Evolutionary conservation across 1,284 basidiomycete genomes (phyloP), one percentile per base, ranked within the genome.

Genomic region (Trichosporon sp.): DNA sequence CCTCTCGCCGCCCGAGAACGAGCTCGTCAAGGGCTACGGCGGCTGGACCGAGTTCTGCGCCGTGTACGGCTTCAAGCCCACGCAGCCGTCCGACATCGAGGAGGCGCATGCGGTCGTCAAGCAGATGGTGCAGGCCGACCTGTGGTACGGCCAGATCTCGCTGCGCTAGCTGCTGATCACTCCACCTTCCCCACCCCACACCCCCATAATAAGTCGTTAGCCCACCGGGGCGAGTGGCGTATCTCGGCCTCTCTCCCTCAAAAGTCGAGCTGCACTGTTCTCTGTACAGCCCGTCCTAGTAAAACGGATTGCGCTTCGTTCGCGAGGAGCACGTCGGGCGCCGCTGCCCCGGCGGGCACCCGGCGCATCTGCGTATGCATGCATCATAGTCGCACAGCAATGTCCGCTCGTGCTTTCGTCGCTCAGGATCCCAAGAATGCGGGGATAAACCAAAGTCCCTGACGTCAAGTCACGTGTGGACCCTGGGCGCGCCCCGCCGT

Each of bases 71-170:
- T 31, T 60, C 27, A 60, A 60, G 56, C 56, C 56, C 15, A 31
- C 56, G 6, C 31, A 60, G 27, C 27, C 56, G 56, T 32, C 56
- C 56, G 56, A 60, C 56, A 60, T 25, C 18, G 56, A 31, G 56
- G 56, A 60, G 56, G 56, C 56, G 27, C 56, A 60, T 29, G 56
- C 56, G 56, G 23, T 60, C 56, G 56, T 60, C 56, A 60, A 60
- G 56, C 56, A 60, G 56, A 60, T 60, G 56, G 56, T 60, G 56
- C 56, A 60, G 56, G 56, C 56, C 18, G 56, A 60, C 31, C 29
- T 60, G 27, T 60, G 56, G 56, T 60, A 60, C 9, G 56, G 56
- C 56, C 56, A 60, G 27, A 60, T 60, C 56, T 60, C 56, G 56
- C 56, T 29, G 3, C 56, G 56, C 32, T 60, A 6, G 18, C 3